Percentiles rank a stretch among this genome's conserved stretches.
Evolutionary conservation across 371 early-diverging fungal species (phyloP).

Genomic region (Actinomucor elegans): DNA sequence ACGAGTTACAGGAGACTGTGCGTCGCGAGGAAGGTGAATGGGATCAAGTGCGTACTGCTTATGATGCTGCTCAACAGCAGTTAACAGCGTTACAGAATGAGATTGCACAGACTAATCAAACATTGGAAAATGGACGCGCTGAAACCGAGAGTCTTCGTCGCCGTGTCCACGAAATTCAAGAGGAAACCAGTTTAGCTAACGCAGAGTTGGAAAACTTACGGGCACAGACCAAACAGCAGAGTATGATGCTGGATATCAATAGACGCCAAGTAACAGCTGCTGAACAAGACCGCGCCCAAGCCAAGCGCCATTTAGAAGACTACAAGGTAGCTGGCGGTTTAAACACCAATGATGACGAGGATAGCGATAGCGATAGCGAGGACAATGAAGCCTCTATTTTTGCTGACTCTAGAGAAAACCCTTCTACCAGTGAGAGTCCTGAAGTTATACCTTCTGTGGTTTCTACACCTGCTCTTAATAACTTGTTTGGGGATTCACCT

Average conservation of each 20-base stretch:
- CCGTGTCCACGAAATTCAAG: slow-evolving; percentile 37
- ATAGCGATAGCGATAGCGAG: not conserved
- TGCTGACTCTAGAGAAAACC: not conserved
- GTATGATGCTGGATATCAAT: slow-evolving; percentile 51
- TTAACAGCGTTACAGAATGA: slow-evolving; percentile 25
- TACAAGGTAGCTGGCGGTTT: slow-evolving; percentile 32
- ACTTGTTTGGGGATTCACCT: slow-evolving; percentile 13
- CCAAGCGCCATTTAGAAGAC: slow-evolving; percentile 38
- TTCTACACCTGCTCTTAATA: slow-evolving; percentile 19
- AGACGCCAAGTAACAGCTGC: slow-evolving; percentile 50
- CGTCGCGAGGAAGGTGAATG: slow-evolving; percentile 36
- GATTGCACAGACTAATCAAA: slow-evolving; percentile 28
- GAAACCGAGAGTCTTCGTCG: slow-evolving; percentile 39
- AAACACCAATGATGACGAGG: not conserved
- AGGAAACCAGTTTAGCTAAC: slow-evolving; percentile 31
- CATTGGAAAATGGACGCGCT: slow-evolving; percentile 33
- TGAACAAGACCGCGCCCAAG: slow-evolving; percentile 44
- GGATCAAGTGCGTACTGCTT: slow-evolving; percentile 28
- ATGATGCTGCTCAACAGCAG: slow-evolving; percentile 35
- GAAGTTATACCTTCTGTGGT: slow-evolving; percentile 3
- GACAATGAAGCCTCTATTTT: slow-evolving; percentile 8
- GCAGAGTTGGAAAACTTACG: slow-evolving; percentile 32
- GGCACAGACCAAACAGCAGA: slow-evolving; percentile 40
- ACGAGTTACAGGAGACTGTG: slow-evolving; percentile 35
- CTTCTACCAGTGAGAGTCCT: not conserved